Evolutionary conservation across 176 grass and related monocot genomes (phyloP).

Genomic region (Oropetium thomaeum): DNA sequence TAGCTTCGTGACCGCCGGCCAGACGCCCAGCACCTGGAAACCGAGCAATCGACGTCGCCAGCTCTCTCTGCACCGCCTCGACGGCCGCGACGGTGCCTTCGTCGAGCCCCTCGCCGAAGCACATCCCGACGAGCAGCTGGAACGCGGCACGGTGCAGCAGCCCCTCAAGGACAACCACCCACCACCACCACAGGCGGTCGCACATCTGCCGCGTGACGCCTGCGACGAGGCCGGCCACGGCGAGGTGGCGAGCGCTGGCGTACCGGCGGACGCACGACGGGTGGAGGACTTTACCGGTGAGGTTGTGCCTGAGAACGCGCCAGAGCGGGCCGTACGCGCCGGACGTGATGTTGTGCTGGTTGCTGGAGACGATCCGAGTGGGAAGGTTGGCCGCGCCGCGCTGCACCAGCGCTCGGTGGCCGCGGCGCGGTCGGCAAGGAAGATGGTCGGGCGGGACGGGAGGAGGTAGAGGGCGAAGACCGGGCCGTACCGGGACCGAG

Average conservation of each 20-base stretch:
- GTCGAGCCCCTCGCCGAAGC: constrained; percentile 18
- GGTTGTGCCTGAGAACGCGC: constrained; percentile 15
- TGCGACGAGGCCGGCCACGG: background rate
- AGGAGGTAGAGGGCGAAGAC: constrained; percentile 6
- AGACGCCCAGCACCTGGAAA: background rate
- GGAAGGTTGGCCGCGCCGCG: background rate
- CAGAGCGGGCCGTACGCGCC: constrained; percentile 9
- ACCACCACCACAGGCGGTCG: fast-evolving
- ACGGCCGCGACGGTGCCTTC: background rate
- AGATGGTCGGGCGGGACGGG: background rate
- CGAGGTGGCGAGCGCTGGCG: background rate
- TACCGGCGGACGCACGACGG: background rate
- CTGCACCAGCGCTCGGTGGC: background rate
- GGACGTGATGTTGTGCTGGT: constrained; percentile 7
- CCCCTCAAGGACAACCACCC: background rate
- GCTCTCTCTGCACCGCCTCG: background rate
- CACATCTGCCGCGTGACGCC: background rate
- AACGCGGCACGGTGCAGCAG: background rate
- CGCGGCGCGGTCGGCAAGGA: background rate
- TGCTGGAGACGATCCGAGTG: background rate
- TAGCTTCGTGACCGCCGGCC: background rate
- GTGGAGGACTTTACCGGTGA: background rate
- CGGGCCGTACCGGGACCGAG: background rate
- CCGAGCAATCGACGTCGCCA: background rate
- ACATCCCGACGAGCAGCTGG: background rate